Base-by-base conservation (phyloP, 306 rosid genomes). In the Canavalia gladiata region DNA sequence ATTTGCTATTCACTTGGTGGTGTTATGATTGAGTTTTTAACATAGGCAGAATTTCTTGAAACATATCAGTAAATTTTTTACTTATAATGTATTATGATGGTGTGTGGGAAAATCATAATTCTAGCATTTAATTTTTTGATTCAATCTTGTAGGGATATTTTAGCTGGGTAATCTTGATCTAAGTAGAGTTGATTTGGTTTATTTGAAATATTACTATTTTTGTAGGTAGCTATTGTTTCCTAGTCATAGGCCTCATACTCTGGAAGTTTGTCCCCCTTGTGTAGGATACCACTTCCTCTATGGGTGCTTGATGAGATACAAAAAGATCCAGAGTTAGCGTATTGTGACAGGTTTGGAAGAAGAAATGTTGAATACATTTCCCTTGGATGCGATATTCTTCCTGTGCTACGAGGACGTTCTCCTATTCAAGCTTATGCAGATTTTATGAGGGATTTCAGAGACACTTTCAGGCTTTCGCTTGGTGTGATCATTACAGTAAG, bases 391-490 rank as follows among this genome's bases (percentile, higher is more conserved):
- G 98, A 94, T 84, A 86, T 52, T 67, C 88, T 92, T 83, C 98
- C 98, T 56, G 94, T 94, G 86, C 82, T 94, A 60, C 64, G 80
- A 55, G 98, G 98, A 64, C 97, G 97, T 18, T 88, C 97, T 64
- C 98, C 98, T 13, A 82, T 92, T 76, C 98, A 94, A 87, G 91
- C 78, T 8, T 94, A 94, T 78, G 84, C 90, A 6, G 98, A 94
- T 91, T 86, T 94, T 79, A 92, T 94, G 97, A 91, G 97, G 90
- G 77, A 75, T 49, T 94, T 94, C 86, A 91, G 93, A 89, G 92
- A 91, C 72, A 74, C 86, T 47, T 94, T 94, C 77, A 81, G 86
- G 76, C 87, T 86, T 37, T 88, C 31, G 33, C 87, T 94, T 46
- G 98, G 98, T 60, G 81, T 77, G 74, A 84, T 86, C 80, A 88